Percentiles rank a stretch among this genome's conserved stretches.
These are phyloP conservation scores for Pseudonitzschia multistriata DNA, from an alignment of 108 stramenopile genomes.

Conservation along the genomic window DNA sequence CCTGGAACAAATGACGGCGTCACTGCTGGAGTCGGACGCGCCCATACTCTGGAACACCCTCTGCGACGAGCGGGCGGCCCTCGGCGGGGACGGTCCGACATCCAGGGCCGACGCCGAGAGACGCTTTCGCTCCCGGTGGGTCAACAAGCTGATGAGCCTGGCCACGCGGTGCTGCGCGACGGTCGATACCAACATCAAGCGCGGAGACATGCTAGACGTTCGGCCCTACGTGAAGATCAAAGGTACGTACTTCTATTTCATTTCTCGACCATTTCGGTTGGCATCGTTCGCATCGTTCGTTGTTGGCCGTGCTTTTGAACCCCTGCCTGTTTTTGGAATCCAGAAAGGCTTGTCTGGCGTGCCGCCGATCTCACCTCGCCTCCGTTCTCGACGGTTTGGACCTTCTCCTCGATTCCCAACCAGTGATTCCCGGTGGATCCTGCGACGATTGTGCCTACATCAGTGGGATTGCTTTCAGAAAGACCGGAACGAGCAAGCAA, in stretches of 20 bases:
- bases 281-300: background rate
- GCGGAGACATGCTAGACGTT: constrained; percentile 85
- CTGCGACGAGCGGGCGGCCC: background rate
- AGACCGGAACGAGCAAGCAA: constrained; percentile 86
- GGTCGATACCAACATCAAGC: constrained; percentile 87
- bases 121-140: constrained; percentile 52
- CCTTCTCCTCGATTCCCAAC: background rate
- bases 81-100: constrained; percentile 10
- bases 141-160: constrained; percentile 73
- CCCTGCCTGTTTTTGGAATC: background rate
- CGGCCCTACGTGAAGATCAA: constrained; percentile 68
- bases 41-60: constrained; percentile 62
- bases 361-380: too few species aligned
- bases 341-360: background rate
- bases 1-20: constrained; percentile 66
- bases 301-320: too few species aligned
- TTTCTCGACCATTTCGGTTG: background rate
- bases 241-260: constrained; percentile 2
- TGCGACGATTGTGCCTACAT: constrained; percentile 81
- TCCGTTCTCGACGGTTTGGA: too few species aligned
- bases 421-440: constrained; percentile 82
- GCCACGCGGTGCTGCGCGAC: constrained; percentile 81
- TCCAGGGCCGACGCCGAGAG: constrained; percentile 25
- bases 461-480: constrained; percentile 88
- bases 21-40: constrained; percentile 65